phyloP scores from a whole-genome alignment of 2,329 filamentous ascomycete species.

The Aspergillus sp. region DNA sequence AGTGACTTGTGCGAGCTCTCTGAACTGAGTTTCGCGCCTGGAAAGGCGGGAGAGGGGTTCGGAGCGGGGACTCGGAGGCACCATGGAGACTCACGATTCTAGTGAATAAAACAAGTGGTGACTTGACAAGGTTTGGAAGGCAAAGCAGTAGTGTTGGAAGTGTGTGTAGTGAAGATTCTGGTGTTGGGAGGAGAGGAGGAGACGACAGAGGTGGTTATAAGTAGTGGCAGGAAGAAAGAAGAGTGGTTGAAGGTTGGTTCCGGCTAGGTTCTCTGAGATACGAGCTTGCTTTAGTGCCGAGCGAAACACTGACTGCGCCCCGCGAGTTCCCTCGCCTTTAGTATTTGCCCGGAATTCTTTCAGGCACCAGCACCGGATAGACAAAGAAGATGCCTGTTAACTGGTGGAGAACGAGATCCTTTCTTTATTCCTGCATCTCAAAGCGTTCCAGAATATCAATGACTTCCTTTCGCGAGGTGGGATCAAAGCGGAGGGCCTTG shows the following conservation, averaged over 20 bases:
- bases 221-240: conserved; percentile 2
- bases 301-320: background rate
- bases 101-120: background rate
- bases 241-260: background rate
- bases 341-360: background rate
- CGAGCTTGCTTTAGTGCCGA: background rate
- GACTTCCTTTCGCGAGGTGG: background rate
- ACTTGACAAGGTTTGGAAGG: background rate
- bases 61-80: background rate
- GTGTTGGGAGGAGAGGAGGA: background rate
- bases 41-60: background rate
- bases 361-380: conserved; percentile 9
- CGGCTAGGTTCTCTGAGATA: background rate
- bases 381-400: conserved; percentile 4
- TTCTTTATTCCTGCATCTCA: conserved; percentile 1
- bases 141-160: background rate
- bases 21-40: background rate
- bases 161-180: background rate
- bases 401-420: background rate
- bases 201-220: background rate
- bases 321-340: background rate
- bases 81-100: background rate
- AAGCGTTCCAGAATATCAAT: background rate
- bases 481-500: background rate
- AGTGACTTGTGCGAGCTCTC: background rate